These are phyloP conservation scores for Wickerhamomyces sp. DNA, from an alignment of 1,139 yeast species.

Conservation along the genomic window DNA sequence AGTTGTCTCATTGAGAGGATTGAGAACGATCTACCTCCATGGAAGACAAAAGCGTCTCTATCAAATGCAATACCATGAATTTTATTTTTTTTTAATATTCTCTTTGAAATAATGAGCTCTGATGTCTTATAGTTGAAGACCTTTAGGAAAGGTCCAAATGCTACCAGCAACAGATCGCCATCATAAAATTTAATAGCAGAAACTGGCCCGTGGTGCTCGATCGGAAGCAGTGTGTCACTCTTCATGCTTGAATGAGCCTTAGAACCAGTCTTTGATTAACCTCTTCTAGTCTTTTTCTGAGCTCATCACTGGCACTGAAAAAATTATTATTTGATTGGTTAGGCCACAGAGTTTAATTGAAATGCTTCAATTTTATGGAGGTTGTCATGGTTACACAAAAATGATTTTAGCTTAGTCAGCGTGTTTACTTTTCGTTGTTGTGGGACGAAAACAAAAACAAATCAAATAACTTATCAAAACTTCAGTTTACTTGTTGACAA, in stretches of 20 bases:
- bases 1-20: constrained; percentile 34
- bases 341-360: neutral
- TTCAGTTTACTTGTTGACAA: neutral
- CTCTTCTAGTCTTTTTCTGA: too few relatives aligned
- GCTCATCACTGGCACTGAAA: constrained; percentile 3
- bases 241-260: neutral
- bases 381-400: neutral
- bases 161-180: constrained; percentile 45
- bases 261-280: neutral
- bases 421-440: too few relatives aligned
- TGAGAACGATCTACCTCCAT: constrained; percentile 71
- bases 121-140: constrained; percentile 46
- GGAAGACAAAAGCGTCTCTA: constrained; percentile 39
- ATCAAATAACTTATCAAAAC: neutral
- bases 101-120: constrained; percentile 35
- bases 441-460: constrained; percentile 3
- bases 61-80: constrained; percentile 65
- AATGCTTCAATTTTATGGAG: neutral
- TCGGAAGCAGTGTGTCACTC: constrained; percentile 1
- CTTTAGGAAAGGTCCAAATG: constrained; percentile 68
- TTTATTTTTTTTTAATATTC: constrained; percentile 64
- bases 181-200: constrained; percentile 38
- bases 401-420: neutral
- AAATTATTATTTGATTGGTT: constrained; percentile 1
- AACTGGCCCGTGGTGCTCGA: constrained; percentile 48